A percentile compares a stretch with the other conserved stretches of the same genome.
These are phyloP conservation scores for Cytospora chrysosperma DNA, from an alignment of 2,329 filamentous ascomycete genomes.

Conservation along the genomic window DNA sequence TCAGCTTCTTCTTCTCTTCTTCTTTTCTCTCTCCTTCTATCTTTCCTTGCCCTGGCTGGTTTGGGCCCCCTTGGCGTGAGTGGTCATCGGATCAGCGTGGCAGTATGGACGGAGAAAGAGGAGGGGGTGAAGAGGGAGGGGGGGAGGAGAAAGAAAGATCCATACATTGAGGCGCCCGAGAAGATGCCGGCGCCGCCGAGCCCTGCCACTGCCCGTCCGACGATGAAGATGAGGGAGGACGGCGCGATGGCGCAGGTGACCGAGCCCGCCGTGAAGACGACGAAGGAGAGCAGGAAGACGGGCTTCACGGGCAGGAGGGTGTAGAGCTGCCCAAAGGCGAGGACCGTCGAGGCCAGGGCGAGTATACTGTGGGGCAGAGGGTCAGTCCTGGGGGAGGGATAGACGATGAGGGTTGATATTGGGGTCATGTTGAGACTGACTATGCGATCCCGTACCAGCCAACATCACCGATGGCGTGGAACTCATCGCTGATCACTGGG, in stretches of 20 bases:
- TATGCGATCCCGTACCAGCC: constrained; percentile 6
- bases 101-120: no score
- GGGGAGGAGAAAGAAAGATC: no score
- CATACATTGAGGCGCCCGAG: constrained; percentile 27
- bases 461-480: background rate
- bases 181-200: constrained; percentile 26
- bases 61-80: no score
- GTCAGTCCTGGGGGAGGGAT: background rate
- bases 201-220: constrained; percentile 28
- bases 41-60: no score
- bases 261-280: constrained; percentile 18
- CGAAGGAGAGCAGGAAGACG: constrained; percentile 1
- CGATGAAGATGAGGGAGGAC: constrained; percentile 25
- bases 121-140: no score
- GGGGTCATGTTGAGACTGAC: background rate
- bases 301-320: background rate
- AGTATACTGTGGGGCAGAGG: background rate
- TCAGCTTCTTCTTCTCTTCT: background rate
- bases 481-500: constrained; percentile 2
- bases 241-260: constrained; percentile 28
- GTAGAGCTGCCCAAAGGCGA: constrained; percentile 2
- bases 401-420: no score
- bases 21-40: no score
- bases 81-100: no score
- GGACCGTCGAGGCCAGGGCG: background rate